Percentiles rank a stretch among this genome's conserved stretches.
These are phyloP conservation scores for Dujonia santamariae DNA, from an alignment of 1,139 yeast genomes.

Conservation along the genomic window DNA sequence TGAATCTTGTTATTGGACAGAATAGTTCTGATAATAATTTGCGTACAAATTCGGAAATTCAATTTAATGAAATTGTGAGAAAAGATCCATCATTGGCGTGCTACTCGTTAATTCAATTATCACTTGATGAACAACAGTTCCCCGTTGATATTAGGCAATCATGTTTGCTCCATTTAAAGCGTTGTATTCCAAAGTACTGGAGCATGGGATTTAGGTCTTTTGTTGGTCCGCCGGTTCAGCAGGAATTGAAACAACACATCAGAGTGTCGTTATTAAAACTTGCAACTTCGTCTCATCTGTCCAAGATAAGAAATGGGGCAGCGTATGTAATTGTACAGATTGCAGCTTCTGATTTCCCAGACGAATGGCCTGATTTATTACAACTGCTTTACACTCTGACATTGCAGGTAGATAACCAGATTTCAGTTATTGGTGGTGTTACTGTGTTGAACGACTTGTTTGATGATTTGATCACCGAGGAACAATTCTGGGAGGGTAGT, in stretches of 20 bases:
- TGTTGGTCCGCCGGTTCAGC: slow-evolving; percentile 61
- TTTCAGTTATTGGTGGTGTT: slow-evolving; percentile 60
- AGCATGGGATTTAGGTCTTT: slow-evolving; percentile 80
- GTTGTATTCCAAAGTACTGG: slow-evolving; percentile 77
- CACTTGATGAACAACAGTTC: slow-evolving; percentile 13
- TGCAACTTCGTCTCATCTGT: slow-evolving; percentile 47
- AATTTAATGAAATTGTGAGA: slow-evolving; percentile 24
- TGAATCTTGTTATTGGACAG: slow-evolving; percentile 27
- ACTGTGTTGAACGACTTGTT: slow-evolving; percentile 73
- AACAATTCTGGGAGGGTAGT: slow-evolving; percentile 78
- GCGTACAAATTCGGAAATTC: slow-evolving; percentile 34
- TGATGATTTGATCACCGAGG: slow-evolving; percentile 82
- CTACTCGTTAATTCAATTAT: slow-evolving; percentile 21
- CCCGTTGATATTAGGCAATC: slow-evolving; percentile 53
- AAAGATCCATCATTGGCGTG: slow-evolving; percentile 32
- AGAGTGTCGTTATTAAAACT: slow-evolving; percentile 52
- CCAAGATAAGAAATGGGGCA: slow-evolving; percentile 66
- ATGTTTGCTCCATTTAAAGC: slow-evolving; percentile 64
- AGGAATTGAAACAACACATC: slow-evolving; percentile 46
- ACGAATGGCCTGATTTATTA: slow-evolving; percentile 86
- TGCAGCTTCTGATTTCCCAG: slow-evolving; percentile 90
- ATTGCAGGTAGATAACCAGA: slow-evolving; percentile 24
- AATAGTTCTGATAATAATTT: slow-evolving; percentile 35
- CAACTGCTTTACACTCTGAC: slow-evolving; percentile 43
- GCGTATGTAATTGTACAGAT: slow-evolving; percentile 80